Evolutionary conservation across 257 asterid genomes (phyloP).

Genomic region (Apocynum venetum): DNA sequence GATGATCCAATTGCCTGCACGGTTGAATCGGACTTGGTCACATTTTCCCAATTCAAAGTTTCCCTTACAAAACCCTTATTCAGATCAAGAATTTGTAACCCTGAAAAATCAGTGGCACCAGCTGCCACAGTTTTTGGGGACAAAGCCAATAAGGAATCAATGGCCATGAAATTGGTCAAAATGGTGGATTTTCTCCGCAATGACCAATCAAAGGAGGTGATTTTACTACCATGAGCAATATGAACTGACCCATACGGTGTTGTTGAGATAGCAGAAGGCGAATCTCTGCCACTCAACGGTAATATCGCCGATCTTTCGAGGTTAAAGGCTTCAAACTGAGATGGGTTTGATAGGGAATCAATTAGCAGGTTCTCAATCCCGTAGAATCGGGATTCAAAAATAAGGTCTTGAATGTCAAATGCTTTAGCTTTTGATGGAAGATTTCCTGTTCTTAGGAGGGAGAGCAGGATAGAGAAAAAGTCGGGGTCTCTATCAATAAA

Average conservation of each 20-base stretch:
- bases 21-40: constrained; percentile 78
- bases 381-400: constrained; percentile 71
- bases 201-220: constrained; percentile 94
- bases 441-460: constrained; percentile 84
- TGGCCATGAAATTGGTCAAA: constrained; percentile 71
- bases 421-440: constrained; percentile 78
- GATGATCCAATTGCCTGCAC: constrained; percentile 85
- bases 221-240: constrained; percentile 88
- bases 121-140: constrained; percentile 67
- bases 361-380: constrained; percentile 67
- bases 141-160: constrained; percentile 73
- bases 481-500: constrained; percentile 92
- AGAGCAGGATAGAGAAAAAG: constrained; percentile 65
- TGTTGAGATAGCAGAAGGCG: constrained; percentile 70
- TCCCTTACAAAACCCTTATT: constrained; percentile 54
- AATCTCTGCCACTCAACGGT: constrained; percentile 74
- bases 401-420: constrained; percentile 71
- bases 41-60: constrained; percentile 89
- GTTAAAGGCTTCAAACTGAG: constrained; percentile 79
- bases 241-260: constrained; percentile 72
- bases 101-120: constrained; percentile 92
- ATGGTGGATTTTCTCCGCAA: constrained; percentile 70
- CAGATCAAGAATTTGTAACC: constrained; percentile 77
- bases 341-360: constrained; percentile 64
- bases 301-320: constrained; percentile 58